Conservation (phyloP, 2,329 filamentous ascomycete species). For the Nigrospora sphaerica region DNA sequence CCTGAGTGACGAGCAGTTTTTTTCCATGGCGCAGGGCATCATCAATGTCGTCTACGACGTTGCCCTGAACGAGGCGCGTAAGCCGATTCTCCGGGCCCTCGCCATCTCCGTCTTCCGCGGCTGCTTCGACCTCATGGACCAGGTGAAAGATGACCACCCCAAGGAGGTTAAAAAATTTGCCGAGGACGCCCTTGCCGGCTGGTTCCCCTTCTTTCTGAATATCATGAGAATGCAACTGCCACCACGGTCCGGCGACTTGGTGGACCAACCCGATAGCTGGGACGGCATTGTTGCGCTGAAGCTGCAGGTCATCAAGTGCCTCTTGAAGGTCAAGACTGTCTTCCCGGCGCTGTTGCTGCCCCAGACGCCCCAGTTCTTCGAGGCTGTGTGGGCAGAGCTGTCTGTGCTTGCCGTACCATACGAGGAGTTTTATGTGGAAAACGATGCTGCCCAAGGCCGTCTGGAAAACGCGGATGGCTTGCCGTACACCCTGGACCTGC, state of each 20-base stretch:
- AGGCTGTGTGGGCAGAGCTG: slow-evolving; percentile 83
- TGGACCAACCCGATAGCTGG: slow-evolving; percentile 59
- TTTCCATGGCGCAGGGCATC: slow-evolving; percentile 78
- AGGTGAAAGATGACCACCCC: slow-evolving; percentile 91
- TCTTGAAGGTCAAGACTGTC: slow-evolving; percentile 80
- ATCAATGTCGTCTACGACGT: slow-evolving; percentile 79
- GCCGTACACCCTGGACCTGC: slow-evolving; percentile 90
- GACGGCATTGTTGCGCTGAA: slow-evolving; percentile 81
- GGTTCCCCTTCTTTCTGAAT: slow-evolving; percentile 84
- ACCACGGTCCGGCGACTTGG: slow-evolving; percentile 45
- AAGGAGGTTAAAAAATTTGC: slow-evolving; percentile 82
- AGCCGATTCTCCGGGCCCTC: slow-evolving; percentile 70
- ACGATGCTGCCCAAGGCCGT: slow-evolving; percentile 71
- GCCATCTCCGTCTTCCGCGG: slow-evolving; percentile 85
- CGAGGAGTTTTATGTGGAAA: slow-evolving; percentile 76
- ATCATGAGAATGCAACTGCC: slow-evolving; percentile 72
- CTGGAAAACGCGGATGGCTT: slow-evolving; percentile 84
- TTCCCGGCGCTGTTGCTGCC: slow-evolving; percentile 78
- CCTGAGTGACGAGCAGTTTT: slow-evolving; percentile 92
- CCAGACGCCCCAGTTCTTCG: slow-evolving; percentile 77
- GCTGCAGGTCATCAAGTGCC: slow-evolving; percentile 85
- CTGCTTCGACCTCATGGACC: slow-evolving; percentile 92
- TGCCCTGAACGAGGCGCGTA: slow-evolving; percentile 67
- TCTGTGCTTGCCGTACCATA: slow-evolving; percentile 66
- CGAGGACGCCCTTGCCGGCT: slow-evolving; percentile 73